phyloP scores from a whole-genome alignment of 257 asterid genomes.

The Fraxinus pennsylvanica region DNA sequence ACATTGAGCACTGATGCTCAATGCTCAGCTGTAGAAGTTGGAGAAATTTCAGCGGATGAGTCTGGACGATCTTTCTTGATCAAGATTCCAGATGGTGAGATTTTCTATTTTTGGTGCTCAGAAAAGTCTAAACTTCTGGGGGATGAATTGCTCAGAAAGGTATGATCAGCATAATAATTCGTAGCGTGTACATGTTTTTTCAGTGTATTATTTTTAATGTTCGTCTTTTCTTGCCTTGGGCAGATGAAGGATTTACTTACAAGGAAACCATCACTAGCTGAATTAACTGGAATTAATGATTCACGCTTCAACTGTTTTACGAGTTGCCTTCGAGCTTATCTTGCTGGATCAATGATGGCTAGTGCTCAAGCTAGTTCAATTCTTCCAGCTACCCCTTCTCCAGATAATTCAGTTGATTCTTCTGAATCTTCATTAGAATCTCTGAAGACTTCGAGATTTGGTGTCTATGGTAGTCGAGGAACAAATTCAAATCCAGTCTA shows the following conservation, averaged over 20 bases:
- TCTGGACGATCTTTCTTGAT: constrained; percentile 83
- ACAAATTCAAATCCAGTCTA: constrained; percentile 45
- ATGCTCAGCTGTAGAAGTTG: constrained; percentile 48
- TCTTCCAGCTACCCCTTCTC: constrained; percentile 32
- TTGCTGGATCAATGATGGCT: constrained; percentile 57
- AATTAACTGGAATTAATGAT: constrained; percentile 79
- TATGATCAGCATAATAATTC: constrained; percentile 24
- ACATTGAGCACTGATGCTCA: constrained; percentile 48
- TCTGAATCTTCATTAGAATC: constrained; percentile 44
- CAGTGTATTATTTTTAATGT: constrained; percentile 14
- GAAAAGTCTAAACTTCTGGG: constrained; percentile 83
- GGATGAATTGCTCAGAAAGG: constrained; percentile 75
- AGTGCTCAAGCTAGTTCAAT: constrained; percentile 35
- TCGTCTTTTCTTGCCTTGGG: constrained; percentile 15
- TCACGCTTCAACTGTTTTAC: constrained; percentile 79
- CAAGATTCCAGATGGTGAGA: constrained; percentile 40
- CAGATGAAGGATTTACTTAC: constrained; percentile 84
- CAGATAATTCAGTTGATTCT: constrained; percentile 39
- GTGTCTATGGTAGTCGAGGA: constrained; percentile 47
- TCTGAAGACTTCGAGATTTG: constrained; percentile 44
- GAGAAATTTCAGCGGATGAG: constrained; percentile 62
- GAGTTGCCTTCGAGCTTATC: constrained; percentile 72
- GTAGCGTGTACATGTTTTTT: constrained; percentile 22
- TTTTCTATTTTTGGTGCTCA: constrained; percentile 77
- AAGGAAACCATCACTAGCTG: constrained; percentile 73